A percentile compares a stretch with the other conserved stretches of the same genome.
phyloP scores from a whole-genome alignment of 2,329 filamentous ascomycete species.

The Akanthomyces lecanii region DNA sequence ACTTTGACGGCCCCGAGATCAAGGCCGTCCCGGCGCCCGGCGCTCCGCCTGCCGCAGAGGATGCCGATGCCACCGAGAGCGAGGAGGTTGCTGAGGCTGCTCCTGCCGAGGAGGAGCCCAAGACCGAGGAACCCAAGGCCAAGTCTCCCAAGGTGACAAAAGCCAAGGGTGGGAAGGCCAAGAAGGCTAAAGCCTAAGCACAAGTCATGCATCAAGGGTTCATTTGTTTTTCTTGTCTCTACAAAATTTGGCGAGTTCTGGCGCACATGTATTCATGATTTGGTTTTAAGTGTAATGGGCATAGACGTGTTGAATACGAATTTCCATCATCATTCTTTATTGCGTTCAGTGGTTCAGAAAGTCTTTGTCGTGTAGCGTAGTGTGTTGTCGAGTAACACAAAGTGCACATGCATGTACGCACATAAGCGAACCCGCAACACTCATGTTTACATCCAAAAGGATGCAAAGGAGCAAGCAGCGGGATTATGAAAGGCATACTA shows the following conservation, averaged over 20 bases:
- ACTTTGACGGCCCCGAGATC: slow-evolving; percentile 69
- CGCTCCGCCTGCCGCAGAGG: slow-evolving; percentile 30
- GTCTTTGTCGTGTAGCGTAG: no score
- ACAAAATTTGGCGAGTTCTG: slow-evolving; percentile 16
- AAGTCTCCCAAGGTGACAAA: slow-evolving; percentile 33
- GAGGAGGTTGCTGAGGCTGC: slow-evolving; percentile 38
- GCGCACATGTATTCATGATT: slow-evolving; percentile 10
- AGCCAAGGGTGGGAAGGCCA: slow-evolving; percentile 34
- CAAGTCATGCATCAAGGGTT: slow-evolving; percentile 4
- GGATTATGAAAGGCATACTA: slow-evolving; percentile 58
- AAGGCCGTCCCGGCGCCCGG: slow-evolving; percentile 51
- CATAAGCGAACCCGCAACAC: slow-evolving; percentile 59
- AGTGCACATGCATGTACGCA: slow-evolving; percentile 45
- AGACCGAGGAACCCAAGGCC: slow-evolving; percentile 33
- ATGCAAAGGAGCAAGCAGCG: slow-evolving; percentile 40
- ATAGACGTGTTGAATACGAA: slow-evolving; percentile 16
- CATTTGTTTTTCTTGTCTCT: slow-evolving; percentile 13
- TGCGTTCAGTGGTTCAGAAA: background rate
- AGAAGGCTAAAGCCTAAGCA: slow-evolving; percentile 37
- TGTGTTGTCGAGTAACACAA: background rate
- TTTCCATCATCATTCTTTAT: background rate
- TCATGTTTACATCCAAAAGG: slow-evolving; percentile 27
- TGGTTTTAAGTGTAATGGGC: slow-evolving; percentile 11
- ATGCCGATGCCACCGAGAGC: slow-evolving; percentile 25
- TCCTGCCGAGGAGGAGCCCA: slow-evolving; percentile 23